phyloP scores from a whole-genome alignment of 1,284 basidiomycete genomes.

The Flammula alnicola region DNA sequence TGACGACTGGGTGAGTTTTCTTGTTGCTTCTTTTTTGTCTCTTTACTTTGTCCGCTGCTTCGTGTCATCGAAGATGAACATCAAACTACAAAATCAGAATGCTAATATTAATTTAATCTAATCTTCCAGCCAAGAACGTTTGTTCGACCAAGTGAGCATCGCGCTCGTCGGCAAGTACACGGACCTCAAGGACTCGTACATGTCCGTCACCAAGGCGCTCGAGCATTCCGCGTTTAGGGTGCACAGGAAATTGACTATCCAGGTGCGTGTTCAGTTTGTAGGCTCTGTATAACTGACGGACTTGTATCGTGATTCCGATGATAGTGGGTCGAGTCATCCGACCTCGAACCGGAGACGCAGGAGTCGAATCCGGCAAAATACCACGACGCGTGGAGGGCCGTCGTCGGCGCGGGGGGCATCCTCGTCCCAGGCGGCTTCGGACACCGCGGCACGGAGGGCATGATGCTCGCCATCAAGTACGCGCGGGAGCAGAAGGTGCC shows the following conservation, averaged over 20 bases:
- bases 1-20: conserved; percentile 72
- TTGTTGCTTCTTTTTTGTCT: too few species aligned
- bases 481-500: conserved; percentile 95
- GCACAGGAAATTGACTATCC: conserved; percentile 80
- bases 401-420: conserved; percentile 92
- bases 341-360: conserved; percentile 86
- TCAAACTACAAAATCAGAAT: too few species aligned
- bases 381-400: conserved; percentile 93
- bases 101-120: neutral
- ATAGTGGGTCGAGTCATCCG: conserved; percentile 97
- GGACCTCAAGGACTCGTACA: conserved; percentile 96
- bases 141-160: conserved; percentile 91
- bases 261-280: conserved; percentile 50
- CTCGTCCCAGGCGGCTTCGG: conserved; percentile 98
- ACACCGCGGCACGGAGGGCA: conserved; percentile 92
- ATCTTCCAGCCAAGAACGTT: conserved; percentile 76
- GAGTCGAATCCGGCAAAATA: conserved; percentile 85
- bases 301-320: too few species aligned
- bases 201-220: conserved; percentile 96
- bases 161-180: conserved; percentile 99
- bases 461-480: conserved; percentile 97
- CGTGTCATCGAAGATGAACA: too few species aligned
- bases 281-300: neutral
- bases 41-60: too few species aligned
- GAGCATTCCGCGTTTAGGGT: conserved; percentile 97